These are phyloP conservation scores for Gigaspora rosea DNA, from an alignment of 192 early-diverging fungal genomes.

Conservation along the genomic window DNA sequence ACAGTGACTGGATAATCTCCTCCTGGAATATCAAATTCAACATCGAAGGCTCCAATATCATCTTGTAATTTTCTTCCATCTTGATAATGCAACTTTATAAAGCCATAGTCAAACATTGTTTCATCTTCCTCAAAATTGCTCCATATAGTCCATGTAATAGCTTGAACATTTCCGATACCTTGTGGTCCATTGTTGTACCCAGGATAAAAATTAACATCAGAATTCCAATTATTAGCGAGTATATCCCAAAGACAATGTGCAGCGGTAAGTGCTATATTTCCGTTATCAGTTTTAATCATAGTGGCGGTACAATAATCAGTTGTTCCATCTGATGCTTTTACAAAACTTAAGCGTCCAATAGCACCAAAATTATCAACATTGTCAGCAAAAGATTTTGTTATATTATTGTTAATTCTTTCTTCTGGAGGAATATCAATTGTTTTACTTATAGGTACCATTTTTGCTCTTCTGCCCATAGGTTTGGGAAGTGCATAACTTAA, in stretches of 20 bases:
- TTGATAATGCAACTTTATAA: not conserved
- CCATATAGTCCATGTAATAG: not conserved
- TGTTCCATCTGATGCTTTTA: not conserved
- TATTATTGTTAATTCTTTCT: not conserved
- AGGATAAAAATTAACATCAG: not conserved
- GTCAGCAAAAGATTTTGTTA: not conserved
- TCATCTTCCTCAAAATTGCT: not conserved
- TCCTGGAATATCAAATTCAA: not conserved
- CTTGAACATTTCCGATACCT: not conserved
- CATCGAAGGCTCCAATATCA: not conserved
- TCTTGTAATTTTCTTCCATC: not conserved
- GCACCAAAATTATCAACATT: not conserved
- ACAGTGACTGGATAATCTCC: not conserved
- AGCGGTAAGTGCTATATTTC: constrained; percentile 9
- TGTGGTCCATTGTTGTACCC: not conserved
- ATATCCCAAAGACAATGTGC: not conserved
- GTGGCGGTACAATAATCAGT: not conserved
- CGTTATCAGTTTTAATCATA: not conserved
- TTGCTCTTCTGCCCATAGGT: not conserved
- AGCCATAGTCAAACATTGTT: not conserved
- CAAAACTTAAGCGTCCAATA: not conserved
- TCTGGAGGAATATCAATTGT: not conserved
- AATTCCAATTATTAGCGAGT: not conserved
- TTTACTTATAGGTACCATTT: not conserved
- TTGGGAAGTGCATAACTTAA: not conserved